Base-by-base conservation (phyloP, 2,329 filamentous ascomycete genomes). In the Zymoseptoria pseudotritici region DNA sequence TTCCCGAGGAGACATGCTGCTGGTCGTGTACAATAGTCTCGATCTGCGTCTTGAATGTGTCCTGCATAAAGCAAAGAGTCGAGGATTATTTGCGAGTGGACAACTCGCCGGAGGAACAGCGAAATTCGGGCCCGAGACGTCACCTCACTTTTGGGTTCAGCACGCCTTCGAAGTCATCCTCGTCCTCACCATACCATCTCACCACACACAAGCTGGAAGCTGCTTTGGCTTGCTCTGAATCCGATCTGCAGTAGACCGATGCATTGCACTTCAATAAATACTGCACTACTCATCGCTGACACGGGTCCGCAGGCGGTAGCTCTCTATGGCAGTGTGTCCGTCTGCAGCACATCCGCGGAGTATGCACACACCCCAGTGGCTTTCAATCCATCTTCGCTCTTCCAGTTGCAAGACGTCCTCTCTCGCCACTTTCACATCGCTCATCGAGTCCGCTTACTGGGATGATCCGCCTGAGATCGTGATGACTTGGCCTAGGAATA, bases 391-490 rank as follows among this genome's bases (percentile, higher is more conserved):
- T n/a, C 36, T 13, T 46, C n/a, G 36, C 36, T 46, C 13, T 46
- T 46, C 36, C 36, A 46, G 17, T 46, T 11, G 13, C 36, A n/a
- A 46, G 17, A 46, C 11, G 10, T 13, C 36, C 36, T 4, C 10
- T 42, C 36, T 17, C 13, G 17, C 36, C 36, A n/a, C 7, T n/a
- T 17, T 46, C 13, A 46, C 36, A 46, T 13, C 17, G 36, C 22
- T 24, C 1, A 22, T 24, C 22, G 13, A 26, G n/a, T 52, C 52
- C 11, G 13, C 60, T 60, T 73, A 75, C 64, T 75, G 73, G 50
- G 71, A 72, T 19, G 74, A 76, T 50, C 75, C 75, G 54, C 75
- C 75, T 50, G 74, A 76, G 65, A 76, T 76, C 60, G 74, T 76
- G 58, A 77, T 73, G 65, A 77, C 72, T 68, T 77, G 75, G 59